phyloP scores from a whole-genome alignment of 495 filamentous ascomycete genomes.

The Aspergillus avenaceus region DNA sequence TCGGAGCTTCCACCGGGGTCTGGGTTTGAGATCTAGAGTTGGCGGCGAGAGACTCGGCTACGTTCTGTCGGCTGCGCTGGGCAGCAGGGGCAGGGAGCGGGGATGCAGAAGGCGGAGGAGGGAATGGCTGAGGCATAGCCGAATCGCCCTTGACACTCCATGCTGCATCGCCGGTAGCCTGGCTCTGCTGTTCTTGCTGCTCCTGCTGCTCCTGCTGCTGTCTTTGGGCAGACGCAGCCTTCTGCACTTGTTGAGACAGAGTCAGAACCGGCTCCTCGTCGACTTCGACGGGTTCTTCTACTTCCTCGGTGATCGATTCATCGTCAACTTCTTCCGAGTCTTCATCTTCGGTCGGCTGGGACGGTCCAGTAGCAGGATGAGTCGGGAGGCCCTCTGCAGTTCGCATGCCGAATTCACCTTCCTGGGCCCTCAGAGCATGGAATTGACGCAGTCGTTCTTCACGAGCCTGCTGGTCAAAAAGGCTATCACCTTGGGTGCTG shows the following conservation, averaged over 20 bases:
- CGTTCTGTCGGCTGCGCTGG: slow-evolving; percentile 74
- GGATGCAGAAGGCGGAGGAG: slow-evolving; percentile 66
- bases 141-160: slow-evolving; percentile 55
- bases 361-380: slow-evolving; percentile 27
- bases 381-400: slow-evolving; percentile 39
- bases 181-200: slow-evolving; percentile 19
- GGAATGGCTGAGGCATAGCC: slow-evolving; percentile 74
- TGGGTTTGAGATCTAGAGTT: slow-evolving; percentile 70
- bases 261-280: slow-evolving; percentile 49
- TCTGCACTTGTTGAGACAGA: slow-evolving; percentile 83
- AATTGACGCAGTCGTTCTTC: slow-evolving; percentile 62
- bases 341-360: slow-evolving; percentile 12
- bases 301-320: slow-evolving; percentile 12
- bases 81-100: slow-evolving; percentile 84
- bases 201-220: slow-evolving; percentile 49
- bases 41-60: slow-evolving; percentile 74
- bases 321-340: slow-evolving; percentile 14
- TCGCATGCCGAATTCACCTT: slow-evolving; percentile 42
- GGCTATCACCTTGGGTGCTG: slow-evolving; percentile 36
- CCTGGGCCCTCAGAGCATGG: slow-evolving; percentile 54
- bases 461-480: slow-evolving; percentile 49
- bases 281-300: not conserved
- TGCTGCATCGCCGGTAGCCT: slow-evolving; percentile 49
- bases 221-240: slow-evolving; percentile 64
- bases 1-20: slow-evolving; percentile 60